phyloP scores from a whole-genome alignment of 192 early-diverging fungal species.

The Linnemannia schmuckeri region DNA sequence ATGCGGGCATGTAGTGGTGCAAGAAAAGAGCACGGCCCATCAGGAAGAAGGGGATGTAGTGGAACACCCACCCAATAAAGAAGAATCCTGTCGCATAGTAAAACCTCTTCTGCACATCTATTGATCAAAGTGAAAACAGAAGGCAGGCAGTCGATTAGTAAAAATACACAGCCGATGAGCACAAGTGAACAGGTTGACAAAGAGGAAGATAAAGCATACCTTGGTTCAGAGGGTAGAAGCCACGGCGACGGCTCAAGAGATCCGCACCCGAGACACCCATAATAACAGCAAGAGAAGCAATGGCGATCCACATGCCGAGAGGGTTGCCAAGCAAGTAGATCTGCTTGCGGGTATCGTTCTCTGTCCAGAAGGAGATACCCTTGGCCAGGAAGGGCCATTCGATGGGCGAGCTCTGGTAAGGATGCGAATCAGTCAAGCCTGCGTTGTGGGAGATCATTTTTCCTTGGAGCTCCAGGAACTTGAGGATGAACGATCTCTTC shows the following conservation, averaged over 20 bases:
- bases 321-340: slow-evolving; percentile 95
- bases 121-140: neutral
- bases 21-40: slow-evolving; percentile 94
- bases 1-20: slow-evolving; percentile 95
- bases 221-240: slow-evolving; percentile 72
- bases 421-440: slow-evolving; percentile 90
- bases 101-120: slow-evolving; percentile 72
- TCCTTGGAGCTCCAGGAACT: slow-evolving; percentile 90
- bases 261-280: slow-evolving; percentile 76
- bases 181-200: neutral
- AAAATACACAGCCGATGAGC: neutral
- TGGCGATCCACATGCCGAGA: slow-evolving; percentile 86
- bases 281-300: slow-evolving; percentile 70
- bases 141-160: neutral
- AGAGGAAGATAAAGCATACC: slow-evolving; percentile 34
- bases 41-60: slow-evolving; percentile 93
- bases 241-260: slow-evolving; percentile 78
- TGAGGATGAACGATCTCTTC: slow-evolving; percentile 77
- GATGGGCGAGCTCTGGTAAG: slow-evolving; percentile 86
- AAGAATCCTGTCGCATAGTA: slow-evolving; percentile 82
- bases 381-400: slow-evolving; percentile 90
- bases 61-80: slow-evolving; percentile 85
- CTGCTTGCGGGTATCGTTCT: slow-evolving; percentile 76
- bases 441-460: slow-evolving; percentile 94
- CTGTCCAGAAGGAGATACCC: slow-evolving; percentile 95